Evolutionary conservation across 495 filamentous ascomycete genomes (phyloP).

Genomic region (Tuber indicum): DNA sequence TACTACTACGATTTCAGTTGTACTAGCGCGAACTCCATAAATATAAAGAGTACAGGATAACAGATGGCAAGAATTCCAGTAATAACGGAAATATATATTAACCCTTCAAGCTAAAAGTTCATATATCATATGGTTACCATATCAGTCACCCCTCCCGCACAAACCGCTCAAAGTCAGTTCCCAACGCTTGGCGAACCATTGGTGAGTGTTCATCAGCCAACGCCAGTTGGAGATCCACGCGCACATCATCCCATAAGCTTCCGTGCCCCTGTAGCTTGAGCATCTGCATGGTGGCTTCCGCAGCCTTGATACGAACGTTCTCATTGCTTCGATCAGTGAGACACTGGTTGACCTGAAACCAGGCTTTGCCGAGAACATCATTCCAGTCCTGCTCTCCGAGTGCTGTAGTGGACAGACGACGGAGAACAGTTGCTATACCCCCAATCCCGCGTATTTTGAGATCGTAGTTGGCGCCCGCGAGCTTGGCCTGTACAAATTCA

Average conservation of each 20-base stretch:
- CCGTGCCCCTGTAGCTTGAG: slow-evolving; percentile 28
- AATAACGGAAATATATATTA: neutral
- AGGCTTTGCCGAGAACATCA: slow-evolving; percentile 23
- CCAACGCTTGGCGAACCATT: slow-evolving; percentile 31
- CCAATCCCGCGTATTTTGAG: slow-evolving; percentile 37
- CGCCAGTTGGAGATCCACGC: slow-evolving; percentile 29
- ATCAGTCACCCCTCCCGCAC: neutral
- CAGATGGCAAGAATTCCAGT: neutral
- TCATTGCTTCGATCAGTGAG: slow-evolving; percentile 35
- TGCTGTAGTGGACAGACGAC: slow-evolving; percentile 12
- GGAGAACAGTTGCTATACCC: slow-evolving; percentile 26
- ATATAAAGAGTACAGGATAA: neutral
- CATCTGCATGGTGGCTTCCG: slow-evolving; percentile 21
- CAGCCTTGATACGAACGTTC: slow-evolving; percentile 35
- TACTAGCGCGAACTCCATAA: neutral
- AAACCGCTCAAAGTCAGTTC: slow-evolving; percentile 26
- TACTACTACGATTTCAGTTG: neutral
- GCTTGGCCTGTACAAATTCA: slow-evolving; percentile 20
- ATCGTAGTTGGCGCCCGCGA: slow-evolving; percentile 36
- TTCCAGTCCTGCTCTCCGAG: slow-evolving; percentile 28
- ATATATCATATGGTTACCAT: neutral
- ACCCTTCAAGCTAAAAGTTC: neutral
- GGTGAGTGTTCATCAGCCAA: slow-evolving; percentile 31
- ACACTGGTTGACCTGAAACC: slow-evolving; percentile 25
- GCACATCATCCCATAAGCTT: slow-evolving; percentile 27